Evolutionary conservation across 1,139 yeast genomes (phyloP).

Genomic region (Meyerozyma carpophila): DNA sequence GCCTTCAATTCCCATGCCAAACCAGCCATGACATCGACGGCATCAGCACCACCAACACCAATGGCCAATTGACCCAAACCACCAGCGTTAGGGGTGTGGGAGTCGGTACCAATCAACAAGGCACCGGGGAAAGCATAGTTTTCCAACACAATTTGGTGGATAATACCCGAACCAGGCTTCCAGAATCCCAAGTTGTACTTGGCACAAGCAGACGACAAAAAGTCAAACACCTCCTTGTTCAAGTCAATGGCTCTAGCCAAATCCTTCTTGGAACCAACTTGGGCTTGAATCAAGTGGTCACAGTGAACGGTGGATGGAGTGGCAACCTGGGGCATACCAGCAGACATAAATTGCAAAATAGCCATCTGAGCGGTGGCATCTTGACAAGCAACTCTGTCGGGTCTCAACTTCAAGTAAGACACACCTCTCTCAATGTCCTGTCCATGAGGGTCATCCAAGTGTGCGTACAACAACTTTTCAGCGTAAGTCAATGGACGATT

Average conservation of each 20-base stretch:
- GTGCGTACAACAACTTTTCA: conserved; percentile 94
- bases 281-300: conserved; percentile 98
- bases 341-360: conserved; percentile 95
- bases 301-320: conserved; percentile 98
- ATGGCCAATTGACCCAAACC: conserved; percentile 98
- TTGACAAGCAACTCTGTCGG: conserved; percentile 99
- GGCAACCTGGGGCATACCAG: conserved; percentile 90
- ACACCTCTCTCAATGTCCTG: conserved; percentile 96
- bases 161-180: conserved; percentile 99
- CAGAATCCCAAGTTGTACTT: conserved; percentile 99
- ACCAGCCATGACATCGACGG: conserved; percentile 95
- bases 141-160: conserved; percentile 95
- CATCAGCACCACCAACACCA: conserved; percentile 99
- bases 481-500: conserved; percentile 96
- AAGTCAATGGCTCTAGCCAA: conserved; percentile 87
- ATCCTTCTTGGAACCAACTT: conserved; percentile 89
- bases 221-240: conserved; percentile 96
- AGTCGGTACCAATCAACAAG: conserved; percentile 94
- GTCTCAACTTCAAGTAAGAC: conserved; percentile 93
- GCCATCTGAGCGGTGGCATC: conserved; percentile 99
- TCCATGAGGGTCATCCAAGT: conserved; percentile 90
- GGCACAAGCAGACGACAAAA: conserved; percentile 90
- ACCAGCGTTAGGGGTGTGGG: conserved; percentile 99
- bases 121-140: conserved; percentile 99
- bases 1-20: conserved; percentile 98